Conservation (phyloP, 306 rosid genomes). For the Oemleria cerasiformis region DNA sequence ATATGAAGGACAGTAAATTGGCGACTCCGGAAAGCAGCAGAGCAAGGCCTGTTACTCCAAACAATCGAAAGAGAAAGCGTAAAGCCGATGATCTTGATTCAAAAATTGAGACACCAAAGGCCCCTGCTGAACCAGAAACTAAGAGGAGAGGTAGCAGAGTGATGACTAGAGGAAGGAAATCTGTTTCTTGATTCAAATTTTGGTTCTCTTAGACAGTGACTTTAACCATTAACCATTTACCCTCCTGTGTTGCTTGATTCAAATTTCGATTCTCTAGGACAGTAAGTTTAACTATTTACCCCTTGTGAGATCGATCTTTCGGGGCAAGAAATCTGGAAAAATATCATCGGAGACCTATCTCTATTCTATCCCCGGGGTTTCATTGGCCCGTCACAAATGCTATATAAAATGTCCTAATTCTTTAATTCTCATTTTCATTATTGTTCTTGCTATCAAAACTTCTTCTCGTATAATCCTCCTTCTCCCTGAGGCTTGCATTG, state of each 20-base stretch:
- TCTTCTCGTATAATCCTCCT: too few species aligned
- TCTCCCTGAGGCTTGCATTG: too few species aligned
- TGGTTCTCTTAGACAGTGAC: conserved; percentile 21
- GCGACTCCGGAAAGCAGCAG: conserved; percentile 27
- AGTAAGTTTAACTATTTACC: conserved; percentile 26
- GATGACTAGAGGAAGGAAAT: conserved; percentile 50
- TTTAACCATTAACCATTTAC: neutral
- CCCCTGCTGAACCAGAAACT: conserved; percentile 28
- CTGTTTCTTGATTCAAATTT: conserved; percentile 30
- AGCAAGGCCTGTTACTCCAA: conserved; percentile 33
- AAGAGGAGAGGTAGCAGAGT: conserved; percentile 29
- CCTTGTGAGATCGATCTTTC: conserved; percentile 25
- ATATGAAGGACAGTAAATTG: conserved; percentile 21
- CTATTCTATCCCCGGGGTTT: too few species aligned
- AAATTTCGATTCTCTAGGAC: conserved; percentile 25
- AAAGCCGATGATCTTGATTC: conserved; percentile 40
- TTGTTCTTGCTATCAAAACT: neutral
- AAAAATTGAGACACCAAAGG: conserved; percentile 16
- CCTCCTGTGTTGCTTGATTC: conserved; percentile 21
- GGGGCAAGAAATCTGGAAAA: conserved; percentile 21
- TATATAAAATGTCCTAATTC: neutral
- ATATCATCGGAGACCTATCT: neutral
- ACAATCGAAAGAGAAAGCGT: conserved; percentile 57
- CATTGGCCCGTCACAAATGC: neutral
- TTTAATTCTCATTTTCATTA: neutral